Percentiles rank a stretch among this genome's conserved stretches.
Conservation (phyloP, 768 basidiomycete species). For the Lentinula lateritia region DNA sequence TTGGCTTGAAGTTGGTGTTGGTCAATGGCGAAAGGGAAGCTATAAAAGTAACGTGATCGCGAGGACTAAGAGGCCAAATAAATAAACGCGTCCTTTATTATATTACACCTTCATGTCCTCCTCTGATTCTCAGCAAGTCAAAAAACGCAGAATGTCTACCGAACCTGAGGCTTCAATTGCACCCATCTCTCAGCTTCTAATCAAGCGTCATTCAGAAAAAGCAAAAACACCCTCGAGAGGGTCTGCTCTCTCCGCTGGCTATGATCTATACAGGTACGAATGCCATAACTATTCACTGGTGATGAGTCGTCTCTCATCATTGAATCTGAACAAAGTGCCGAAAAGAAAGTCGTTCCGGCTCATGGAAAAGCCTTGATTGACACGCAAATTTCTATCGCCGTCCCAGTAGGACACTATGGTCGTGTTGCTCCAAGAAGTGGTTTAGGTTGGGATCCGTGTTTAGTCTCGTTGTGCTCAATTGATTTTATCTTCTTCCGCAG, state of each 20-base stretch:
- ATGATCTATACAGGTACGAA: slow-evolving; percentile 88
- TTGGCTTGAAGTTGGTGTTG: too few species aligned
- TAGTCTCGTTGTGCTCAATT: background rate
- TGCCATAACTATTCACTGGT: background rate
- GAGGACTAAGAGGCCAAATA: slow-evolving; percentile 7
- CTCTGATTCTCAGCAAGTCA: slow-evolving; percentile 32
- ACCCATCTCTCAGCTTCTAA: slow-evolving; percentile 52
- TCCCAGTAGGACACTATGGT: slow-evolving; percentile 91
- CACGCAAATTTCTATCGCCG: slow-evolving; percentile 89
- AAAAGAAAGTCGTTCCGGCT: slow-evolving; percentile 78
- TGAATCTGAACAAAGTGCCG: slow-evolving; percentile 51
- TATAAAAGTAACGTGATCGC: background rate
- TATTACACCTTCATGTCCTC: slow-evolving; percentile 13
- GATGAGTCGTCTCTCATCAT: background rate
- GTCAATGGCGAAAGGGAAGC: too few species aligned
- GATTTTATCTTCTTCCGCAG: slow-evolving; percentile 31
- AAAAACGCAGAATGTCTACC: slow-evolving; percentile 59
- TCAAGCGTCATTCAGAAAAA: slow-evolving; percentile 81
- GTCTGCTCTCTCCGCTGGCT: slow-evolving; percentile 83
- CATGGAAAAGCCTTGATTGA: slow-evolving; percentile 88
- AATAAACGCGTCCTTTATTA: slow-evolving; percentile 11
- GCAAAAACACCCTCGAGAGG: slow-evolving; percentile 86
- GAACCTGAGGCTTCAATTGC: slow-evolving; percentile 26
- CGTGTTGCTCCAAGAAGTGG: slow-evolving; percentile 95
- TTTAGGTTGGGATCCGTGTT: slow-evolving; percentile 56